Evolutionary conservation across 2,329 filamentous ascomycete genomes (phyloP).

Genomic region (Penicillium sp.): DNA sequence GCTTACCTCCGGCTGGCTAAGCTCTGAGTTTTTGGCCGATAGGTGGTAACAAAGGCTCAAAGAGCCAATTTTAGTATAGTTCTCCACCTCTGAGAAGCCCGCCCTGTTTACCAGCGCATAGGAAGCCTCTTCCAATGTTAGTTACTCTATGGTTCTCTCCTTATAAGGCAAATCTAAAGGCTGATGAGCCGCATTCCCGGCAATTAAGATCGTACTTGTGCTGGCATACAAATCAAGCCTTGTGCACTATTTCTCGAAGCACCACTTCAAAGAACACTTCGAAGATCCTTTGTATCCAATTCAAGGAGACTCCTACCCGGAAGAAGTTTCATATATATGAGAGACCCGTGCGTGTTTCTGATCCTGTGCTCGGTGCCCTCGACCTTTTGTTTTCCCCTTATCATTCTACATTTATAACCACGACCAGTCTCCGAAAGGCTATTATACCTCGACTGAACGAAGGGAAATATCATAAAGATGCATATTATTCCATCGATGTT

Average conservation of each 20-base stretch:
- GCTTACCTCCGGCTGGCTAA: slow-evolving; percentile 1
- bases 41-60: slow-evolving; percentile 14
- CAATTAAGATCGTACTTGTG: background rate
- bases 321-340: background rate
- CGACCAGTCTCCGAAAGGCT: background rate
- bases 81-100: background rate
- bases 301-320: background rate
- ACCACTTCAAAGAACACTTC: background rate
- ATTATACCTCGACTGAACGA: background rate
- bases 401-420: background rate
- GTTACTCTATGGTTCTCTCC: background rate
- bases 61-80: slow-evolving; percentile 9
- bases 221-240: background rate
- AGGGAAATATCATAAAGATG: background rate
- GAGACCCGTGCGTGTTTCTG: background rate
- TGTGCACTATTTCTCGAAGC: background rate
- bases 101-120: background rate
- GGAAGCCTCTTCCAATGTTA: background rate
- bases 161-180: background rate
- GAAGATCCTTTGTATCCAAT: background rate
- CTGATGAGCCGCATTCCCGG: background rate
- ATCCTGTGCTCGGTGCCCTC: background rate
- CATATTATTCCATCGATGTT: background rate
- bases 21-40: slow-evolving; percentile 1
- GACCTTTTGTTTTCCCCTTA: background rate